Base-by-base conservation (phyloP, 2,329 filamentous ascomycete genomes). In the Clonostachys sp. region DNA sequence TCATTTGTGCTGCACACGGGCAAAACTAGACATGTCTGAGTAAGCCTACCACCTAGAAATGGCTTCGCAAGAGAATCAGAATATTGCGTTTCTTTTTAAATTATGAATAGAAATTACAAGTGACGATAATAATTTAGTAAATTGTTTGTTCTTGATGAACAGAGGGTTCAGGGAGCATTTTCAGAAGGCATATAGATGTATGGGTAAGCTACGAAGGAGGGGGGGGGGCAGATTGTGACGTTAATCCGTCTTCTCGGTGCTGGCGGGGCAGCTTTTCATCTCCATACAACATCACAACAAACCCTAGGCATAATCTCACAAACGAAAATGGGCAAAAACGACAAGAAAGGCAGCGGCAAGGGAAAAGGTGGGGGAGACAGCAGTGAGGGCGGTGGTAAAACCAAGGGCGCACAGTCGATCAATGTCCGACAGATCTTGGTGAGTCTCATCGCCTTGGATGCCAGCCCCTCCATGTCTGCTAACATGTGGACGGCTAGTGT, bases 381-480 rank as follows among this genome's bases (percentile, higher is more conserved):
- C 38, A 55, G 54, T 17, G 60, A 57, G 4, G 59, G 62, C 52
- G 56, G 71, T 40, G 63, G 63, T 45, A 71, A 72, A 52, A 55
- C 59, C 17, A 73, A 73, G 47, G 86, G 81, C 20, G 84, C 83
- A 1, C 82, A 84, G 57, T 75, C 74, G 49, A 87, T 90, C 68
- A 88, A 89, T 59, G 84, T 87, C 45, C 79, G 87, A 39, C 87
- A 91, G 64, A 89, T 90, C 50, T 65, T 88, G 58, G 77, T 78
- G 55, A 46, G 64, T 51, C 24, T 30, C 24, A 8, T 30, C 24
- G 24, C 24, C 8, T 30, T 30, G 9, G 24, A 3, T 30, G 24
- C 9, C 24, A 30, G 9, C 24, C 9, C 24, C 24, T 30, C 8
- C 24, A 30, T 10, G 10, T 30, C 24, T 30, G 9, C 24, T 30